Evolutionary conservation across 305 asterid species (phyloP).

Genomic region (Solanum hybrid): DNA sequence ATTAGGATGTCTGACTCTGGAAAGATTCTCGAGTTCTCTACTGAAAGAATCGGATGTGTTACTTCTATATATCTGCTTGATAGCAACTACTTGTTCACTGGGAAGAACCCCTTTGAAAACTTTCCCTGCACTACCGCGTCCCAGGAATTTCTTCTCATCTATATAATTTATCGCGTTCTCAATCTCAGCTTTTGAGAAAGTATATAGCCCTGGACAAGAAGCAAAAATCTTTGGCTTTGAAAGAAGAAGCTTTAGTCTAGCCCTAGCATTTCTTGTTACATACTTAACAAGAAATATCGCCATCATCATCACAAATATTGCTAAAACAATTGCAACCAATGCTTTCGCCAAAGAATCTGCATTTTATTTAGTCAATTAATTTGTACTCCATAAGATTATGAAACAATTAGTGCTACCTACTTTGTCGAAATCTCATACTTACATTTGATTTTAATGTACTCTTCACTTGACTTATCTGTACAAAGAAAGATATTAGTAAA

Average conservation of each 20-base stretch:
- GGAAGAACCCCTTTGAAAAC: conserved; percentile 72
- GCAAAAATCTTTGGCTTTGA: conserved; percentile 14
- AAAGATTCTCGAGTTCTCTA: conserved; percentile 55
- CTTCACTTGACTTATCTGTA: conserved; percentile 27
- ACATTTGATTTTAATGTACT: conserved; percentile 43
- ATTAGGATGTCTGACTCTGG: conserved; percentile 65
- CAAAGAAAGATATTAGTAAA: not conserved
- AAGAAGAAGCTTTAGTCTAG: conserved; percentile 18
- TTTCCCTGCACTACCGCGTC: conserved; percentile 71
- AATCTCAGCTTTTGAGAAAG: conserved; percentile 68
- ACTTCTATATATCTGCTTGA: conserved; percentile 62
- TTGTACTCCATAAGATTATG: not conserved
- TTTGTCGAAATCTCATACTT: conserved; percentile 16
- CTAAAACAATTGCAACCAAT: conserved; percentile 34
- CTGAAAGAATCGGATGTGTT: conserved; percentile 58
- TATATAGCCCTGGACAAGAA: conserved; percentile 45
- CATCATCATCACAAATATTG: conserved; percentile 26
- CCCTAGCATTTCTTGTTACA: conserved; percentile 31
- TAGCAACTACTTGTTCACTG: conserved; percentile 72
- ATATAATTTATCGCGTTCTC: conserved; percentile 44
- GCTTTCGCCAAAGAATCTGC: conserved; percentile 40
- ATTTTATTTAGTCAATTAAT: not conserved
- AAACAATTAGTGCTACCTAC: not conserved
- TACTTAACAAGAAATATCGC: conserved; percentile 38
- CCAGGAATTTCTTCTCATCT: conserved; percentile 39